Conservation (phyloP, 352 stramenopile genomes). For the Pythium phragmitis region DNA sequence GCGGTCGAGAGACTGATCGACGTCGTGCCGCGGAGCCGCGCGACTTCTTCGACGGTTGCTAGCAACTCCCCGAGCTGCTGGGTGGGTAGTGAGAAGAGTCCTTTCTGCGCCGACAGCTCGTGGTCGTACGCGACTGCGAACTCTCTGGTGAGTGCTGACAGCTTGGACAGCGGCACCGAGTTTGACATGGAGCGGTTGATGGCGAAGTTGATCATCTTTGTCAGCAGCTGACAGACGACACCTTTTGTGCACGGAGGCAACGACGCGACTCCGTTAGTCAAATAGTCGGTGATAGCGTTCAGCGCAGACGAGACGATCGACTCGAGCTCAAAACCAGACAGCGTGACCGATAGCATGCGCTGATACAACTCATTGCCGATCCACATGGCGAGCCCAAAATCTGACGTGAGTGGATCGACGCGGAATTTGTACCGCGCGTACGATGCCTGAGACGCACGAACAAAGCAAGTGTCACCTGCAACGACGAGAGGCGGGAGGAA, state of each 20-base stretch:
- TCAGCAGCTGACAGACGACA: conserved; percentile 50
- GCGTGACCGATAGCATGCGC: conserved; percentile 44
- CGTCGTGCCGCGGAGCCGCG: conserved; percentile 45
- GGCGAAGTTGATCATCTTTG: conserved; percentile 68
- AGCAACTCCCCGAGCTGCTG: conserved; percentile 68
- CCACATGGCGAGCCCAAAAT: conserved; percentile 78
- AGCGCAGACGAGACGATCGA: conserved; percentile 51
- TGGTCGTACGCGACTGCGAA: conserved; percentile 63
- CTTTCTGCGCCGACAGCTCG: conserved; percentile 59
- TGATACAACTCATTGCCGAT: conserved; percentile 68
- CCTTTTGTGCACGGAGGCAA: conserved; percentile 48
- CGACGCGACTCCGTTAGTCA: conserved; percentile 32
- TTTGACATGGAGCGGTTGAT: conserved; percentile 50
- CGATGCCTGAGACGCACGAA: conserved; percentile 54
- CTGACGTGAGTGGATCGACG: conserved; percentile 59
- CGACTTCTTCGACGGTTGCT: conserved; percentile 61
- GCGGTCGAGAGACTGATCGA: conserved; percentile 39
- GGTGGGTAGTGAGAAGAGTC: conserved; percentile 60
- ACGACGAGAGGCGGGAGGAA: conserved; percentile 65
- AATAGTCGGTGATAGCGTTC: conserved; percentile 50
- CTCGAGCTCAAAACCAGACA: conserved; percentile 63
- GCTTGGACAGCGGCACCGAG: conserved; percentile 56
- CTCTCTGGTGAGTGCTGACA: conserved; percentile 51
- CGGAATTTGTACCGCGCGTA: conserved; percentile 84
- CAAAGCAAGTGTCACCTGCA: conserved; percentile 58